Percentiles rank a stretch among this genome's conserved stretches.
These are phyloP conservation scores for Solanum habrochaites DNA, from an alignment of 257 asterid species.

Conservation along the genomic window DNA sequence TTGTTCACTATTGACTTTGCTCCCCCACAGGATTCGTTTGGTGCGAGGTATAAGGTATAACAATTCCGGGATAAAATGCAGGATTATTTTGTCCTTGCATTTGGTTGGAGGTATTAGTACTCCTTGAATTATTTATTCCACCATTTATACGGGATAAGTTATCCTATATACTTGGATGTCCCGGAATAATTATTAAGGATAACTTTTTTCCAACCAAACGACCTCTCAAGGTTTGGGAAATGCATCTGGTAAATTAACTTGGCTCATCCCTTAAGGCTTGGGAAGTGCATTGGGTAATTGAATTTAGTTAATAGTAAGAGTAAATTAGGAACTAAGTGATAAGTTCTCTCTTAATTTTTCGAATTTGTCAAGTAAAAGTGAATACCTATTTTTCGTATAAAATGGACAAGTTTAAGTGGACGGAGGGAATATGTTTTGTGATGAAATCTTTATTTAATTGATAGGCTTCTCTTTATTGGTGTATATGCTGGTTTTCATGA, in stretches of 20 bases:
- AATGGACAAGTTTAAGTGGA: background rate
- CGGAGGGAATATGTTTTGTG: background rate
- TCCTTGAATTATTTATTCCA: background rate
- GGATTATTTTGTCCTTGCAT: background rate
- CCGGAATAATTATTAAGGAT: background rate
- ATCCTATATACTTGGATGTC: background rate
- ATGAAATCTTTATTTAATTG: background rate
- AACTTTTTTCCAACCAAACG: background rate
- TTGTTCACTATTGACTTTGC: background rate
- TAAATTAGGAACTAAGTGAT: background rate
- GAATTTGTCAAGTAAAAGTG: background rate
- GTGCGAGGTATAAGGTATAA: background rate
- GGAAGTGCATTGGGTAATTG: background rate
- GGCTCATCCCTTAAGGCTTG: background rate
- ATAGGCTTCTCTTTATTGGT: background rate
- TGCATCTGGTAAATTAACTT: background rate
- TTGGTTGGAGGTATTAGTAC: background rate
- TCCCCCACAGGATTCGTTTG: background rate
- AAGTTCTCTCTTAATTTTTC: background rate
- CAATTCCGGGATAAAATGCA: background rate
- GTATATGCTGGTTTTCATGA: background rate
- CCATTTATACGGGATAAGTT: background rate
- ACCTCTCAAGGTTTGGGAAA: background rate
- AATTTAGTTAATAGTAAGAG: background rate
- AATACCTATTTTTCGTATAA: background rate